Evolutionary conservation across 352 stramenopile species (phyloP).

Genomic region (Globisporangium mamillatum): DNA sequence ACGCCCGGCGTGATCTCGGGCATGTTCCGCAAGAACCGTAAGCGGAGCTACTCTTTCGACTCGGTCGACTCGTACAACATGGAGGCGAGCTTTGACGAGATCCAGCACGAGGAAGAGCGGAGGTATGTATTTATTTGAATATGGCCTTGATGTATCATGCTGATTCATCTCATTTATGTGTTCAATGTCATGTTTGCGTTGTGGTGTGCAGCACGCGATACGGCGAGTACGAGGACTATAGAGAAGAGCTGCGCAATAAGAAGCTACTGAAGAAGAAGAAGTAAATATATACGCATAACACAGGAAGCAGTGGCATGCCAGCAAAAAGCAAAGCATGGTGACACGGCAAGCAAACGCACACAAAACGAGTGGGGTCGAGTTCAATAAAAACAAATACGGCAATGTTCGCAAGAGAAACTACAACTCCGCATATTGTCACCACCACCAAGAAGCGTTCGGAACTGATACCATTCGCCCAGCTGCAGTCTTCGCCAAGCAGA

Average conservation of each 20-base stretch:
- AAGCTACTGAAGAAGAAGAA: constrained; percentile 80
- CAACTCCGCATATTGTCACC: neutral
- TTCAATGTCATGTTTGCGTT: constrained; percentile 2
- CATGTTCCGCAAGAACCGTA: constrained; percentile 77
- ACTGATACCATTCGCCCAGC: neutral
- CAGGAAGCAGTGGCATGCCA: neutral
- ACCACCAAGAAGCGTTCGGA: neutral
- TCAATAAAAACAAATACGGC: neutral
- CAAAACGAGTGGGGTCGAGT: neutral
- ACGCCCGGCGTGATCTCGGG: constrained; percentile 67
- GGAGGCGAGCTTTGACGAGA: constrained; percentile 82
- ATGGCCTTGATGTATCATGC: neutral
- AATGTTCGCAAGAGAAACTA: neutral
- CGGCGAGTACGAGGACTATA: constrained; percentile 82
- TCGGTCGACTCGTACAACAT: constrained; percentile 84
- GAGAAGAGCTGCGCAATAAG: constrained; percentile 83
- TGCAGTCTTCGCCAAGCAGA: no score
- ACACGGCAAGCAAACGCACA: neutral
- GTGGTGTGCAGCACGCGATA: constrained; percentile 45
- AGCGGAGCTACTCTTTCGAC: constrained; percentile 74
- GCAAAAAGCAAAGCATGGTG: neutral
- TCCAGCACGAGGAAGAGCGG: constrained; percentile 84
- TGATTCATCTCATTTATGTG: neutral
- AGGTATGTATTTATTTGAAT: constrained; percentile 32
- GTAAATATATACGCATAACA: constrained; percentile 12